Percentiles rank a stretch among this genome's conserved stretches.
These are phyloP conservation scores for Russula lepida DNA, from an alignment of 768 basidiomycete species.

Conservation along the genomic window DNA sequence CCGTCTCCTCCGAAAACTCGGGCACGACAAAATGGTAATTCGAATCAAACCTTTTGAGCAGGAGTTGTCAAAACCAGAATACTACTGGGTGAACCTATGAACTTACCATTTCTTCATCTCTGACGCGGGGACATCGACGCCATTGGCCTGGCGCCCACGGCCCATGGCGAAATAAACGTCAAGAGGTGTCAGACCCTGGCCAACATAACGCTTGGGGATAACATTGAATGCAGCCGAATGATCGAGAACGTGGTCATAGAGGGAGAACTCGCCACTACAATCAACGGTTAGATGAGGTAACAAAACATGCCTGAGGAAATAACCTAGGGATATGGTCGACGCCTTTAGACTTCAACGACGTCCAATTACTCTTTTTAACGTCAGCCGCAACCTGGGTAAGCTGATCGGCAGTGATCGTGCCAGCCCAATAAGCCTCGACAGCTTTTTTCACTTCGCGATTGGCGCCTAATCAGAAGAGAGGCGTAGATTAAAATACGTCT, in stretches of 20 bases:
- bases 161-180: conserved; percentile 99
- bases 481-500: not conserved
- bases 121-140: conserved; percentile 92
- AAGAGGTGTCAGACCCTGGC: conserved; percentile 76
- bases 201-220: conserved; percentile 88
- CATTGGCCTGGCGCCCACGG: conserved; percentile 90
- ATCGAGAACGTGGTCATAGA: conserved; percentile 98
- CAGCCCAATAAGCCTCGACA: conserved; percentile 97
- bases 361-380: conserved; percentile 86
- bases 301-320: conserved; percentile 23
- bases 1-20: conserved; percentile 80
- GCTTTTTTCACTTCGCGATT: conserved; percentile 97
- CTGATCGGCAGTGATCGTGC: conserved; percentile 80
- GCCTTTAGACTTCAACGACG: conserved; percentile 68
- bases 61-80: not conserved
- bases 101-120: conserved; percentile 99
- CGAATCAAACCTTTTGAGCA: conserved; percentile 74
- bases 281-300: conserved; percentile 17
- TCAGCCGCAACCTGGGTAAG: conserved; percentile 83
- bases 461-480: conserved; percentile 45
- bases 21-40: conserved; percentile 99
- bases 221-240: conserved; percentile 95
- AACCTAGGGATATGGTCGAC: conserved; percentile 92
- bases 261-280: conserved; percentile 89
- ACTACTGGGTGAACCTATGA: not conserved